Conservation (phyloP, 306 rosid species). For the Begonia peltatifolia region DNA sequence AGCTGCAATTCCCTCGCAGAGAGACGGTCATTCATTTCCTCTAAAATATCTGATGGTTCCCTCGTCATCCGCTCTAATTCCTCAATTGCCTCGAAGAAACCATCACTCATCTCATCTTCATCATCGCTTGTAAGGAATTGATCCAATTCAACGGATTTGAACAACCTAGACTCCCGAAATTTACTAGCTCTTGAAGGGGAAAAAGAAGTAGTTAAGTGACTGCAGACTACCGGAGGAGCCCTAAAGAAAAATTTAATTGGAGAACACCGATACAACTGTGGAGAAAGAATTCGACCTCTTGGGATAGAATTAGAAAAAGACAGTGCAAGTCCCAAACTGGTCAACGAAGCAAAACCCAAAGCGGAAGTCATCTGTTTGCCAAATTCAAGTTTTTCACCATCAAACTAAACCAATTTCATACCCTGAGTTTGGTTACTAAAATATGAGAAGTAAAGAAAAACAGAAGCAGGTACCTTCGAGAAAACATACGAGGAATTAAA, state of each 20-base stretch:
- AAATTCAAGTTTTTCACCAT: constrained; percentile 2
- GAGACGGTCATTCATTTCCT: constrained; percentile 84
- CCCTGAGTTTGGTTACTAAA: constrained; percentile 7
- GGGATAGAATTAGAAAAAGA: constrained; percentile 24
- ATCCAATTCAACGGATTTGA: constrained; percentile 67
- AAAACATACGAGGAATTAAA: not conserved
- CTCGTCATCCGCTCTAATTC: constrained; percentile 87
- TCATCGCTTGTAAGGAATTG: constrained; percentile 72
- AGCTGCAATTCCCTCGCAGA: constrained; percentile 82
- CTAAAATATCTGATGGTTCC: constrained; percentile 93
- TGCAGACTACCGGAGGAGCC: constrained; percentile 17
- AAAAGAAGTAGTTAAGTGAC: constrained; percentile 17
- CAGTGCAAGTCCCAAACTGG: constrained; percentile 24
- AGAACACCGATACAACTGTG: constrained; percentile 10
- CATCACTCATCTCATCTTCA: constrained; percentile 85
- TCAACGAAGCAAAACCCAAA: constrained; percentile 31
- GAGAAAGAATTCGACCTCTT: constrained; percentile 15
- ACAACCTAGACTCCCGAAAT: constrained; percentile 32
- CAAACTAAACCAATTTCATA: constrained; percentile 1
- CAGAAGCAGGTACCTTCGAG: not conserved
- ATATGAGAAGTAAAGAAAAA: not conserved
- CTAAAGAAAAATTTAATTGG: constrained; percentile 20
- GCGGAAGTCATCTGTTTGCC: constrained; percentile 36
- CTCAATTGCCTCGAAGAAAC: constrained; percentile 83
- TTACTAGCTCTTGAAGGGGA: constrained; percentile 15